Conservation (phyloP, 305 asterid species). For the Rubia tinctorum region DNA sequence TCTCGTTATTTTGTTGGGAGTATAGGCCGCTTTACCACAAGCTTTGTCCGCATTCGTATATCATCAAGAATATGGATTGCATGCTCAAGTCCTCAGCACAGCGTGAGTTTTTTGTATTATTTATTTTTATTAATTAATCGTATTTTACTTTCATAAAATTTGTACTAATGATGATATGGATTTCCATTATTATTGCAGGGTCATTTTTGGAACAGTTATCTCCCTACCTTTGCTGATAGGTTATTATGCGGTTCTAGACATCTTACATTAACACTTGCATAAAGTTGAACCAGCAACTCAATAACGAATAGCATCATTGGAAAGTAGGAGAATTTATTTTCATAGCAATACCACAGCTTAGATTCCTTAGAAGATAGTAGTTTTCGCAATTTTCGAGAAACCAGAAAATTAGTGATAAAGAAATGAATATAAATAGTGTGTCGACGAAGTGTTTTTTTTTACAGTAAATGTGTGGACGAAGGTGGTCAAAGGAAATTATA, state of each 20-base stretch:
- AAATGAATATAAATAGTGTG: too few relatives aligned
- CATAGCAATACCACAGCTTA: background rate
- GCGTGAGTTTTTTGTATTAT: slow-evolving; percentile 43
- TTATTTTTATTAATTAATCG: background rate
- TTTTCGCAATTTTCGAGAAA: too few relatives aligned
- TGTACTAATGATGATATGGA: background rate
- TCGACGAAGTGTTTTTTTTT: too few relatives aligned
- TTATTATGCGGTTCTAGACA: background rate
- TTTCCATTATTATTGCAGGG: background rate
- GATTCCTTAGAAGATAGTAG: too few relatives aligned
- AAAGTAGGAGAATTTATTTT: background rate
- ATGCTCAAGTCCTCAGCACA: slow-evolving; percentile 53
- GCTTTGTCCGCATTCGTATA: slow-evolving; percentile 52
- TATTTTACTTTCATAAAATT: background rate
- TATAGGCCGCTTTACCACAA: slow-evolving; percentile 69
- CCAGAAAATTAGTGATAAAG: too few relatives aligned
- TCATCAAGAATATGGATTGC: slow-evolving; percentile 68
- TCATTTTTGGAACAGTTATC: background rate
- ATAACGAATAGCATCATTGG: too few relatives aligned
- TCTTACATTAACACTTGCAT: background rate
- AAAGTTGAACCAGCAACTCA: background rate
- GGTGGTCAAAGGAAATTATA: too few relatives aligned
- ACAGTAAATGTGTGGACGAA: too few relatives aligned
- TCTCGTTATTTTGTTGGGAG: too few relatives aligned
- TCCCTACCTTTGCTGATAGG: slow-evolving; percentile 6